phyloP scores from a whole-genome alignment of 1,284 basidiomycete species.

The Cerrena zonata region DNA sequence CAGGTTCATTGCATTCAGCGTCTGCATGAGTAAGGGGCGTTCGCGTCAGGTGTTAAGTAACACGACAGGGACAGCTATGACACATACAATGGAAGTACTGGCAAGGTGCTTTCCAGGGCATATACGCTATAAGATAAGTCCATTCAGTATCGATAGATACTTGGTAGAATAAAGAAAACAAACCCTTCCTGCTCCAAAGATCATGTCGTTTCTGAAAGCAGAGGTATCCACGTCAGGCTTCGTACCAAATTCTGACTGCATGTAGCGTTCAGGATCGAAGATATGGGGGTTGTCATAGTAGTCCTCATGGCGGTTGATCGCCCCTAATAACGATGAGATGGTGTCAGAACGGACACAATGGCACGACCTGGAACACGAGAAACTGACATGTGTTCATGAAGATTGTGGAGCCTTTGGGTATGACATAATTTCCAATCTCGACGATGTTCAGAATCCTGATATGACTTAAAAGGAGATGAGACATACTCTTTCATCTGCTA shows the following conservation, averaged over 20 bases:
- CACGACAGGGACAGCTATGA: neutral
- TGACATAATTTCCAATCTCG: slow-evolving; percentile 3
- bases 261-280: slow-evolving; percentile 7
- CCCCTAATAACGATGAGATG: neutral
- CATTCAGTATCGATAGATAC: neutral
- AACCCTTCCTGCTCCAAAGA: slow-evolving; percentile 9
- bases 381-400: slow-evolving; percentile 8
- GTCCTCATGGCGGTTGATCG: slow-evolving; percentile 4
- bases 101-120: slow-evolving; percentile 9
- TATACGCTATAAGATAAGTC: slow-evolving; percentile 3
- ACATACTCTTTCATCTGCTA: neutral
- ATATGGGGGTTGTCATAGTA: slow-evolving; percentile 2
- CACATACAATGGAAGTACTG: slow-evolving; percentile 7
- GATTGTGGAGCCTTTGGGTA: slow-evolving; percentile 4
- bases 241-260: slow-evolving; percentile 3
- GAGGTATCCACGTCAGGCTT: slow-evolving; percentile 2
- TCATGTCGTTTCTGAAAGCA: slow-evolving; percentile 4
- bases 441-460: neutral
- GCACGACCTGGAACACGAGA: neutral
- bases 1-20: slow-evolving; percentile 5
- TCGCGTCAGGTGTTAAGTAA: neutral
- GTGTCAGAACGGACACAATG: too few relatives aligned
- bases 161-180: neutral
- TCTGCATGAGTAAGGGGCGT: neutral
- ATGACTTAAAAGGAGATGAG: neutral